Base-by-base conservation (phyloP, 164 flowering plant genomes). In the Cinnamomum micranthum region DNA sequence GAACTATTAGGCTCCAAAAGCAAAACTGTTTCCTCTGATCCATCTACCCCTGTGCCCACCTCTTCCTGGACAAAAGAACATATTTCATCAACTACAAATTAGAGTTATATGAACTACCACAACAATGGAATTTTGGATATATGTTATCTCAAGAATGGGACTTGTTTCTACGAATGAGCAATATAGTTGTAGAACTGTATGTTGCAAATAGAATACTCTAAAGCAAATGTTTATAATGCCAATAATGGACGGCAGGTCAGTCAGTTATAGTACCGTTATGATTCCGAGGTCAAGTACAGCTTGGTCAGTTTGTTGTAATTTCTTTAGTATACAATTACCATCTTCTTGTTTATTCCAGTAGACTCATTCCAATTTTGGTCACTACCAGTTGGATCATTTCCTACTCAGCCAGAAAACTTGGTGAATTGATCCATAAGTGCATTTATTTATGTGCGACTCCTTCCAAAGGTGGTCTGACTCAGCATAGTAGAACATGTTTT, bases 31-130 rank as follows among this genome's bases (percentile, higher is more conserved):
- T 86, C 89, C 79, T 91, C 91, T 74, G 83, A 74, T 74, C 88
- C 97, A 86, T 90, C 92, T 73, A 83, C 88, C 15, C 82, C 84
- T 24, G 80, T 83, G 51, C 85, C 86, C 25, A 92, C 75, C 71
- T 85, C 91, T 78, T 95, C 97, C 97, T 95, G 86, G 47, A 80
- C 14, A 77, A 19, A 28, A 68, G 70, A 52, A n/a, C 59, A 31
- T 2, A 33, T 33, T 28, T 31, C 50, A 33, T 62, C 50, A 72
- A 50, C 33, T 20, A n/a, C 72, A 50, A 6, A 52, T 24, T 50
- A 24, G 2, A 70, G 17, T 33, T 70, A 13, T 3, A 55, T 15
- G 60, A 55, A 55, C 60, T 15, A 55, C 20, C 60, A 55, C 59
- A 52, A 52, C 14, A 52, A 4, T 52, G 59, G 19, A 52, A 17